These are phyloP conservation scores for Tanacetum coccineum DNA, from an alignment of 129 eudicot genomes.

Conservation along the genomic window DNA sequence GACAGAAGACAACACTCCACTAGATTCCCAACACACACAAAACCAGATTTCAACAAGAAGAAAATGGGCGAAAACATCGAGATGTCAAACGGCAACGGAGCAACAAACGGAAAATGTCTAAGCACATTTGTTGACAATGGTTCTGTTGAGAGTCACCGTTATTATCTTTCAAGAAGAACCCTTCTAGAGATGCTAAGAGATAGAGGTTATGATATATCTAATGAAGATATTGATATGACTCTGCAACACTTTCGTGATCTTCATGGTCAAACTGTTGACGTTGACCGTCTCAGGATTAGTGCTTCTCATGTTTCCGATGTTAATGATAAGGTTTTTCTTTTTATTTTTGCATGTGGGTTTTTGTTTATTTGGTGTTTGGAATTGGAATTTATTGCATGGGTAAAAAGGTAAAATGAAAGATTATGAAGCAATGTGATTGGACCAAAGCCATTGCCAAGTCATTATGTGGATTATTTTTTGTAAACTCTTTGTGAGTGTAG, in stretches of 20 bases:
- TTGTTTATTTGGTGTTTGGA: neutral
- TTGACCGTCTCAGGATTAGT: conserved; percentile 56
- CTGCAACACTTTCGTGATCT: conserved; percentile 56
- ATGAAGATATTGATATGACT: conserved; percentile 53
- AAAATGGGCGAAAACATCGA: conserved; percentile 34
- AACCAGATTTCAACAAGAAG: too few species aligned
- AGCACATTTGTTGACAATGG: conserved; percentile 61
- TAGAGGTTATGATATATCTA: conserved; percentile 66
- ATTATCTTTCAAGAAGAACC: conserved; percentile 78
- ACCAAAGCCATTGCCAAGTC: too few species aligned
- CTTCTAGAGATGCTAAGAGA: conserved; percentile 78
- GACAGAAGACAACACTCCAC: neutral
- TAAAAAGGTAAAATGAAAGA: too few species aligned
- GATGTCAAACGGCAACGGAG: conserved; percentile 21
- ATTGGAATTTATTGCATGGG: neutral
- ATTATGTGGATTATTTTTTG: too few species aligned
- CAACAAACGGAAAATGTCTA: conserved; percentile 32
- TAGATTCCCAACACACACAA: conserved; percentile 6
- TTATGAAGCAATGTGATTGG: too few species aligned
- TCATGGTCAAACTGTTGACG: conserved; percentile 59
- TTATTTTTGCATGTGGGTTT: neutral
- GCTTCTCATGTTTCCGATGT: conserved; percentile 56
- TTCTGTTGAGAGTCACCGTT: conserved; percentile 61
- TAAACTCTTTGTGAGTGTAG: too few species aligned
- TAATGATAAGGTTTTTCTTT: conserved; percentile 51